A percentile compares a stretch with the other conserved stretches of the same genome.
phyloP scores from a whole-genome alignment of 768 basidiomycete species.

The Suillus lakei region DNA sequence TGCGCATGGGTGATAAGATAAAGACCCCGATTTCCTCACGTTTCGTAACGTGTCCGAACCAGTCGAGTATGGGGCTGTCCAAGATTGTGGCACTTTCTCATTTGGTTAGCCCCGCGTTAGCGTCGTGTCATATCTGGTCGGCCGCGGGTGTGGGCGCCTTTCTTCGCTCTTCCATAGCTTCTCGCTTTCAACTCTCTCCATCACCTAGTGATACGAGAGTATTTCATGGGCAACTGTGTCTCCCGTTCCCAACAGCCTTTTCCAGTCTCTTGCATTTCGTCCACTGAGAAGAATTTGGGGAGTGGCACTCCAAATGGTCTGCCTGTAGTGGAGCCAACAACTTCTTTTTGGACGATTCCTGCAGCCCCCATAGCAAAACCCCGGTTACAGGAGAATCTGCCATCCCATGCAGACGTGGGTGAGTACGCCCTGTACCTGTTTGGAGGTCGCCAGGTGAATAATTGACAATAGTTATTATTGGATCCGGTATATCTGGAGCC shows the following conservation, averaged over 20 bases:
- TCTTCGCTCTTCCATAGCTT: background rate
- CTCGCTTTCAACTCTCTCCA: slow-evolving; percentile 4
- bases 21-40: background rate
- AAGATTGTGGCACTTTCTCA: background rate
- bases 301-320: slow-evolving; percentile 47
- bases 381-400: slow-evolving; percentile 33
- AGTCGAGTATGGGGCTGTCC: background rate
- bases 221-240: slow-evolving; percentile 30
- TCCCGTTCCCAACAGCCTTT: slow-evolving; percentile 17
- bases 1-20: slow-evolving; percentile 6
- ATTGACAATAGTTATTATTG: slow-evolving; percentile 45
- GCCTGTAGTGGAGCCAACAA: slow-evolving; percentile 57
- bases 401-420: slow-evolving; percentile 62
- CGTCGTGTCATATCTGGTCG: slow-evolving; percentile 6
- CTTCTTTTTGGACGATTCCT: slow-evolving; percentile 69
- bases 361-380: slow-evolving; percentile 47
- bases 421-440: slow-evolving; percentile 10
- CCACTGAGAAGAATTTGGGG: slow-evolving; percentile 12
- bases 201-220: slow-evolving; percentile 10
- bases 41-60: background rate
- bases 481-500: slow-evolving; percentile 56
- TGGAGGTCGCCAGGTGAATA: background rate
- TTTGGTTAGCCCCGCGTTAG: slow-evolving; percentile 7
- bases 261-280: background rate
- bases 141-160: slow-evolving; percentile 16